Conservation (phyloP, 2,329 filamentous ascomycete genomes). For the Alternaria solani region DNA sequence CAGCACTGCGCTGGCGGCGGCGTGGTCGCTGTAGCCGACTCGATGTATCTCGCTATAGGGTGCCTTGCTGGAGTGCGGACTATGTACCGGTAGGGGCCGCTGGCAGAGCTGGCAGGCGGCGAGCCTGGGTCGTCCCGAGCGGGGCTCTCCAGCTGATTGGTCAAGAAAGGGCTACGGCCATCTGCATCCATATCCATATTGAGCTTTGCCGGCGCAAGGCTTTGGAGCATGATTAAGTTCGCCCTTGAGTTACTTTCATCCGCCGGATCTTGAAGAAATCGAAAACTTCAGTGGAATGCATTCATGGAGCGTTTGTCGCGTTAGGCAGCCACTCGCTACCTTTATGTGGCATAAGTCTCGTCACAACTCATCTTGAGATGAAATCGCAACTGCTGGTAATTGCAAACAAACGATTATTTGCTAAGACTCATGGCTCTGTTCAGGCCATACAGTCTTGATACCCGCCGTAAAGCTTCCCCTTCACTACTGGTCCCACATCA, state of each 20-base stretch:
- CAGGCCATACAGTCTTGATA: not conserved
- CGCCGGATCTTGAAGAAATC: too few species aligned
- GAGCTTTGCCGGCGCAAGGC: not conserved
- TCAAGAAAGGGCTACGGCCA: not conserved
- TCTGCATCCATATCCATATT: not conserved
- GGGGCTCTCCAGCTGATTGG: not conserved
- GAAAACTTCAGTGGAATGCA: too few species aligned
- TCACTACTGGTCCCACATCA: not conserved
- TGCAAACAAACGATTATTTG: too few species aligned
- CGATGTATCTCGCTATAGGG: not conserved
- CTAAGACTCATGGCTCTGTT: too few species aligned
- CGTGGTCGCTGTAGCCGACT: not conserved
- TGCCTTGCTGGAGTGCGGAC: not conserved
- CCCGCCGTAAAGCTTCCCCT: not conserved
- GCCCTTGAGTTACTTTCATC: too few species aligned
- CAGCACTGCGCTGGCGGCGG: not conserved
- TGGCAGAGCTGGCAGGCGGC: not conserved
- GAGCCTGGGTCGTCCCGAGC: not conserved
- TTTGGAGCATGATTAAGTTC: rapidly evolving
- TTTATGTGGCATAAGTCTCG: too few species aligned
- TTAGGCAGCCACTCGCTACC: too few species aligned
- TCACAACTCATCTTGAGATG: too few species aligned
- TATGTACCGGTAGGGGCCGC: not conserved
- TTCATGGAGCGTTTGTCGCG: too few species aligned
- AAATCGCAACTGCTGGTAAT: too few species aligned